Conservation (phyloP, 2,329 filamentous ascomycete species). For the Sarocladium strictum region DNA sequence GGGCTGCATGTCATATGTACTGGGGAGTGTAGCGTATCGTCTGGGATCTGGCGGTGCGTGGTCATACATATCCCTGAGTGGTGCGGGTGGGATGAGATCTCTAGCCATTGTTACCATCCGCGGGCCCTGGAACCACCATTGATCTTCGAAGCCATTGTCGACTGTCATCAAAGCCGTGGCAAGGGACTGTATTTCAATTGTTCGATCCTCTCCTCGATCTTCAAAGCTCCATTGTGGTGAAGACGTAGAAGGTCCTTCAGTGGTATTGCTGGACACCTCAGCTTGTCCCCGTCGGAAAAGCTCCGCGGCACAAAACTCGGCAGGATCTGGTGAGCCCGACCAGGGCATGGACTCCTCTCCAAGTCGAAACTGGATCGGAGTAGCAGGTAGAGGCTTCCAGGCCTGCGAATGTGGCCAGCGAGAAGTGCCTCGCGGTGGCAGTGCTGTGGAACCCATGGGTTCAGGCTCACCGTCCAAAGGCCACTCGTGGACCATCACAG, state of each 20-base stretch:
- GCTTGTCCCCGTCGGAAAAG: background rate
- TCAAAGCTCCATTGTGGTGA: slow-evolving; percentile 21
- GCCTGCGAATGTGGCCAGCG: slow-evolving; percentile 18
- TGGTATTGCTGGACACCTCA: background rate
- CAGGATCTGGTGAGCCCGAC: slow-evolving; percentile 19
- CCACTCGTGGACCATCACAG: slow-evolving; percentile 40
- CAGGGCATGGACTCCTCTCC: slow-evolving; percentile 44
- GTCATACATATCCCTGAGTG: slow-evolving; percentile 4
- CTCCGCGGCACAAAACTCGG: background rate
- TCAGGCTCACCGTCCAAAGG: slow-evolving; percentile 37
- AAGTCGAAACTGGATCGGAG: slow-evolving; percentile 28
- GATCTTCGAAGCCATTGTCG: slow-evolving; percentile 52
- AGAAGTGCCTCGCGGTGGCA: slow-evolving; percentile 14
- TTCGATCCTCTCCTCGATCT: slow-evolving; percentile 19
- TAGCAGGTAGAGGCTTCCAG: slow-evolving; percentile 38
- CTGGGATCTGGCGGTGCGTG: background rate
- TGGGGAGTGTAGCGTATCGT: background rate
- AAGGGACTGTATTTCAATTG: slow-evolving; percentile 39
- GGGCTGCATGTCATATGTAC: background rate
- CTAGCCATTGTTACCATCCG: slow-evolving; percentile 15
- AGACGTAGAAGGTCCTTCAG: background rate
- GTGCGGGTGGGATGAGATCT: slow-evolving; percentile 10
- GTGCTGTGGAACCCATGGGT: slow-evolving; percentile 21
- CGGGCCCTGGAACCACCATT: slow-evolving; percentile 50
- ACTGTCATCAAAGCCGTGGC: slow-evolving; percentile 50